A percentile compares a stretch with the other conserved stretches of the same genome.
These are phyloP conservation scores for Colletotrichum cordylinicola DNA, from an alignment of 2,329 filamentous ascomycete species.

Conservation along the genomic window DNA sequence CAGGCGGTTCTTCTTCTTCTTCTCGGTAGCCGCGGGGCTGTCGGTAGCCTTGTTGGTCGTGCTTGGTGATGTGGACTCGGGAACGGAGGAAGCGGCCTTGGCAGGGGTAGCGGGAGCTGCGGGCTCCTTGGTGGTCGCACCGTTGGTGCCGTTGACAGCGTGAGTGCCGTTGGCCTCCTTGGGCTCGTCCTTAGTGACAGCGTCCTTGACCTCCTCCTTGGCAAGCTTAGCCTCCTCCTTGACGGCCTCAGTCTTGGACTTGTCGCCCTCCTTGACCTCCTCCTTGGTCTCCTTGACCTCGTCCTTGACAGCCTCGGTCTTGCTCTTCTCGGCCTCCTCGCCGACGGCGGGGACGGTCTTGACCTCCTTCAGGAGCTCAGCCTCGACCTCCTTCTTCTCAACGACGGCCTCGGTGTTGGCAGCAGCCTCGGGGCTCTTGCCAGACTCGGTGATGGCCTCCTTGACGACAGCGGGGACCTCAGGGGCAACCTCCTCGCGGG, in stretches of 20 bases:
- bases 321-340: constrained; percentile 30
- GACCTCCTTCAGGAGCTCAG: constrained; percentile 73
- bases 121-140: constrained; percentile 17
- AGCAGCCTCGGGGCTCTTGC: constrained; percentile 73
- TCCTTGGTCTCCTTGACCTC: constrained; percentile 23
- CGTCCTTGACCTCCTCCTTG: constrained; percentile 23
- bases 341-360: constrained; percentile 43
- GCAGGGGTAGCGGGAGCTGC: constrained; percentile 15
- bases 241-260: constrained; percentile 19
- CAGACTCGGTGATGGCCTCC: constrained; percentile 62
- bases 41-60: constrained; percentile 32
- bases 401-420: constrained; percentile 70
- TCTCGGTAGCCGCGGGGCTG: constrained; percentile 42
- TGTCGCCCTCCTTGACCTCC: constrained; percentile 18
- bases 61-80: constrained; percentile 24
- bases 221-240: constrained; percentile 23
- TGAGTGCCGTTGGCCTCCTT: constrained; percentile 18
- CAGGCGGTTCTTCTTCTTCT: constrained; percentile 72
- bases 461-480: constrained; percentile 62
- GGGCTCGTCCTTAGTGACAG: constrained; percentile 15
- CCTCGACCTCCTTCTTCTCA: constrained; percentile 78
- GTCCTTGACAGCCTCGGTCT: constrained; percentile 29
- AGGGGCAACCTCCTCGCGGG: constrained; percentile 50
- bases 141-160: constrained; percentile 19
- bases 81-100: constrained; percentile 20